These are phyloP conservation scores for Xylariaceae sp. DNA, from an alignment of 2,329 filamentous ascomycete genomes.

Conservation along the genomic window DNA sequence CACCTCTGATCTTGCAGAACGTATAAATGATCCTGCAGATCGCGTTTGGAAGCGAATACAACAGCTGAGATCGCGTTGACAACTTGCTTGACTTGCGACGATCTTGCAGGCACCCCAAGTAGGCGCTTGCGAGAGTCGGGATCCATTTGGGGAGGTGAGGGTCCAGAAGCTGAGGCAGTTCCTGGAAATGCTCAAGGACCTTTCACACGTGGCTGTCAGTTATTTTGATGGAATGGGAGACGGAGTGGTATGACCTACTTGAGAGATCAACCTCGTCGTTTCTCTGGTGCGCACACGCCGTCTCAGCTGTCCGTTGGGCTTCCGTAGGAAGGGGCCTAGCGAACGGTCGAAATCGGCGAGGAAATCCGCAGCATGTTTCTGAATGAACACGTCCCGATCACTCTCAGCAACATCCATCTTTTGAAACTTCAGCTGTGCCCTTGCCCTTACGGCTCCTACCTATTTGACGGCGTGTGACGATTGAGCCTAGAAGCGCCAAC, in stretches of 20 bases:
- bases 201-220: constrained; percentile 30
- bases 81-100: constrained; percentile 39
- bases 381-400: constrained; percentile 57
- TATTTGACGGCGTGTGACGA: neutral
- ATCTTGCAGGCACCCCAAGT: constrained; percentile 59
- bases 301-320: constrained; percentile 45
- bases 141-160: constrained; percentile 72
- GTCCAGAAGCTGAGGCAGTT: constrained; percentile 90
- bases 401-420: constrained; percentile 56
- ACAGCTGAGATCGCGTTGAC: constrained; percentile 36
- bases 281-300: constrained; percentile 47
- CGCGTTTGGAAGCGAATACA: constrained; percentile 59
- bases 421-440: neutral
- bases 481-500: neutral
- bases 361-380: constrained; percentile 55
- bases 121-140: constrained; percentile 68
- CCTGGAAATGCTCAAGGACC: constrained; percentile 83
- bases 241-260: constrained; percentile 33
- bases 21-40: constrained; percentile 78
- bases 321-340: constrained; percentile 48
- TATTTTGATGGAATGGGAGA: neutral
- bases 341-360: constrained; percentile 53
- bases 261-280: constrained; percentile 42
- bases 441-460: neutral
- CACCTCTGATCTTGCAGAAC: constrained; percentile 88